Percentiles rank a stretch among this genome's conserved stretches.
Conservation (phyloP, 2,329 filamentous ascomycete species). For the Trematosphaeria pertusa region DNA sequence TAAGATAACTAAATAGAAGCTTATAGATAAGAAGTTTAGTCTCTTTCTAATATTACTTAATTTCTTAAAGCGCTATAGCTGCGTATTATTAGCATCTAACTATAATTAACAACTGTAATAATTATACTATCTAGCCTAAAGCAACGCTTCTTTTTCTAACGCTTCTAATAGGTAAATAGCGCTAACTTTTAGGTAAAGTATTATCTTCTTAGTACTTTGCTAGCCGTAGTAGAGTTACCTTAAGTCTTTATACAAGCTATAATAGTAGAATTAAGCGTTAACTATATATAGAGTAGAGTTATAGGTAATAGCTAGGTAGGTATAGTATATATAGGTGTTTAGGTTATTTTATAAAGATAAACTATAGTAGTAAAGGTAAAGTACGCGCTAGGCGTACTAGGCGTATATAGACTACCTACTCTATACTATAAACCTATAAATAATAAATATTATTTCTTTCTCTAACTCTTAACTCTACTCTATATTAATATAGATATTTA, state of each 20-base stretch:
- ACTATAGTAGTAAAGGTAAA: slow-evolving; percentile 1
- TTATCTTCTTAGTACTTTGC: neutral
- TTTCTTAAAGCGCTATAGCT: slow-evolving; percentile 1
- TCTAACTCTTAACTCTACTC: neutral
- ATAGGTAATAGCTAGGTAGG: no score
- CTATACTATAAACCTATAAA: neutral
- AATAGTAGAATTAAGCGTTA: neutral
- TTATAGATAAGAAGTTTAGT: slow-evolving; percentile 1
- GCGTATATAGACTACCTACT: no score
- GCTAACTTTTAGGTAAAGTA: neutral
- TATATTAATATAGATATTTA: slow-evolving; percentile 2
- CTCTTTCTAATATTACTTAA: neutral
- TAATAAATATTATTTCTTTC: no score
- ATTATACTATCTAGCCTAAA: slow-evolving; percentile 3
- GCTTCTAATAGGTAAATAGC: neutral
- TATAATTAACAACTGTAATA: slow-evolving; percentile 6
- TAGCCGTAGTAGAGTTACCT: neutral
- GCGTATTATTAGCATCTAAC: slow-evolving; percentile 2
- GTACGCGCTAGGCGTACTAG: no score
- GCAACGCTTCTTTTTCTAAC: neutral
- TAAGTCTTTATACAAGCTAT: neutral
- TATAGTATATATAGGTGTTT: no score
- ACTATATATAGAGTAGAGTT: neutral
- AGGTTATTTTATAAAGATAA: neutral
- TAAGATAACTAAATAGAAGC: neutral